Percentiles rank a stretch among this genome's conserved stretches.
Conservation (phyloP, 805 yeast species). For the Maudiozyma serrabonitensis region DNA sequence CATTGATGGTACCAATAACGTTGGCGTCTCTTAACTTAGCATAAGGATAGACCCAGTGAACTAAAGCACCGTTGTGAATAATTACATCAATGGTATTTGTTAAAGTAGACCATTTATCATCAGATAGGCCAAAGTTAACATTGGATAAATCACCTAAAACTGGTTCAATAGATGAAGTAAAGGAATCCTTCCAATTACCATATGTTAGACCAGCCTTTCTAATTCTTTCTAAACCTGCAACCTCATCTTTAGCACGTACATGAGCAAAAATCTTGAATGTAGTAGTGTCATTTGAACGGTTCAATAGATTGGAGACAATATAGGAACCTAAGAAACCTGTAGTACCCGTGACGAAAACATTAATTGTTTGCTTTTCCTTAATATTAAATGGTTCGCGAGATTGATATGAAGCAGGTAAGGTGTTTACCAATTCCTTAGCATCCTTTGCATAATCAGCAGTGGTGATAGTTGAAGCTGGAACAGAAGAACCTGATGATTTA, state of each 20-base stretch:
- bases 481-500: constrained; percentile 33
- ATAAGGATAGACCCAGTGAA: constrained; percentile 98
- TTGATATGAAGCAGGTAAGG: constrained; percentile 37
- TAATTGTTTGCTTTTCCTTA: constrained; percentile 31
- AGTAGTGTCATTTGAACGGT: constrained; percentile 34
- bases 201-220: constrained; percentile 67
- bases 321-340: constrained; percentile 96
- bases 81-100: constrained; percentile 62
- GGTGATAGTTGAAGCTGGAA: constrained; percentile 17
- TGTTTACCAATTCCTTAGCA: constrained; percentile 45
- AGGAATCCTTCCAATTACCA: constrained; percentile 52
- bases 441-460: constrained; percentile 55
- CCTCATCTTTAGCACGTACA: constrained; percentile 70
- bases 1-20: constrained; percentile 79
- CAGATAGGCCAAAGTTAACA: constrained; percentile 59
- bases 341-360: constrained; percentile 84
- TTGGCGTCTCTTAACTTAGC: constrained; percentile 84
- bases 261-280: constrained; percentile 69
- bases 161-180: constrained; percentile 49
- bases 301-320: constrained; percentile 66
- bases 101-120: constrained; percentile 48
- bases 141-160: constrained; percentile 76
- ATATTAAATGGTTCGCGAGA: constrained; percentile 27
- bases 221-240: constrained; percentile 68
- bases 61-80: constrained; percentile 94